These are phyloP conservation scores for Beauveria australis DNA, from an alignment of 2,329 filamentous ascomycete species.

Conservation along the genomic window DNA sequence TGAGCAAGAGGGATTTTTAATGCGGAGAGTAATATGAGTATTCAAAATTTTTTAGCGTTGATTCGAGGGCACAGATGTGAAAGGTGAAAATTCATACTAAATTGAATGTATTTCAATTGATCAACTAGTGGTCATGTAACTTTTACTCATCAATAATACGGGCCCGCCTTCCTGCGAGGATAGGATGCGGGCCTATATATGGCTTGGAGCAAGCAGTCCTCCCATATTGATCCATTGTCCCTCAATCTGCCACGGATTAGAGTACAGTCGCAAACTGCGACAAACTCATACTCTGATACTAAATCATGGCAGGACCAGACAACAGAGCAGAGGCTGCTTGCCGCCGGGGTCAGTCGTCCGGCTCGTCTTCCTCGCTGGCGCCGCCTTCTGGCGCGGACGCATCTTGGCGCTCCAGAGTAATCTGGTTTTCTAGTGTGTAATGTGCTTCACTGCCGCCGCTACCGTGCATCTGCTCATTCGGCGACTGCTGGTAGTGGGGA, in stretches of 20 bases:
- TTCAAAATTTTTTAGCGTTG: background rate
- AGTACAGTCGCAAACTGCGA: background rate
- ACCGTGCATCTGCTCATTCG: constrained; percentile 6
- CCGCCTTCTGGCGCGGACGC: constrained; percentile 36
- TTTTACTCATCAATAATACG: constrained; percentile 1
- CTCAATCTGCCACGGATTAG: constrained; percentile 39
- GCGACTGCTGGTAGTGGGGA: constrained; percentile 20
- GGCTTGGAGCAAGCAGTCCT: constrained; percentile 41
- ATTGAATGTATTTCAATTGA: background rate
- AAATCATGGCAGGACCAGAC: constrained; percentile 46
- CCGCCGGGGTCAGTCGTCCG: constrained; percentile 52
- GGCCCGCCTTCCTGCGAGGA: constrained; percentile 27
- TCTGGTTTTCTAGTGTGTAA: background rate
- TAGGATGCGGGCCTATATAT: constrained; percentile 22
- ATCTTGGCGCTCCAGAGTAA: constrained; percentile 15
- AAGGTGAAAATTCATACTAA: background rate
- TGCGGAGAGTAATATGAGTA: background rate
- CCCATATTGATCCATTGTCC: constrained; percentile 53
- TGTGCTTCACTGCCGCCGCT: background rate
- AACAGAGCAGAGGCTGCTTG: constrained; percentile 60
- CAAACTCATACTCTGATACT: background rate
- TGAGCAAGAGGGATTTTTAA: background rate
- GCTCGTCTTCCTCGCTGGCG: constrained; percentile 56
- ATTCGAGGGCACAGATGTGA: background rate
- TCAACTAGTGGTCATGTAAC: background rate